Percentiles rank a stretch among this genome's conserved stretches.
These are phyloP conservation scores for Purpureocillium lavendulum DNA, from an alignment of 2,329 filamentous ascomycete species.

Conservation along the genomic window DNA sequence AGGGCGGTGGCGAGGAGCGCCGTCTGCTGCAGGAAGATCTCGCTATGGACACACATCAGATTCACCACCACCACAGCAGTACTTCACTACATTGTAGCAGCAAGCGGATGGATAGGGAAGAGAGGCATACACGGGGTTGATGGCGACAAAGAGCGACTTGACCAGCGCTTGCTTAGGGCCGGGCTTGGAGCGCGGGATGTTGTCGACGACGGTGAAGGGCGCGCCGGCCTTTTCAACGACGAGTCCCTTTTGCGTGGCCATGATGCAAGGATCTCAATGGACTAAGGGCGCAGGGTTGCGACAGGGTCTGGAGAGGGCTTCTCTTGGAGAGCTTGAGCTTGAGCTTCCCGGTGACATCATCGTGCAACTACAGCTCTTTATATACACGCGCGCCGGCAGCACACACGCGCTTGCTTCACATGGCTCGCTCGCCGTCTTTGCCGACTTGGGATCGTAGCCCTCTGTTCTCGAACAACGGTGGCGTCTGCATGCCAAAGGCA, in stretches of 20 bases:
- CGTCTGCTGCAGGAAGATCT: conserved; percentile 22
- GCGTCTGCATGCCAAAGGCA: background rate
- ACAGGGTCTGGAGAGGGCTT: no score
- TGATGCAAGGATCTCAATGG: conserved; percentile 1
- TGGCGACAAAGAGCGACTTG: conserved; percentile 23
- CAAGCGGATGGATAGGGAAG: no score
- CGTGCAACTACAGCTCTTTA: background rate
- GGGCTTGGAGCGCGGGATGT: conserved; percentile 16
- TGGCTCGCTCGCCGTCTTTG: no score
- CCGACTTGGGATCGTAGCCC: no score
- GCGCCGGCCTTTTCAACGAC: conserved; percentile 9
- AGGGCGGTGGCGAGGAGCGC: conserved; percentile 22
- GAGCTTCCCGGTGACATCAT: background rate
- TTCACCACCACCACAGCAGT: no score
- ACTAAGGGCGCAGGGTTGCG: no score
- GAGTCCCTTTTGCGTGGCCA: conserved; percentile 13
- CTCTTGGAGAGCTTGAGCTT: no score
- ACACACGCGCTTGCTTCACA: no score
- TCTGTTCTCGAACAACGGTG: background rate
- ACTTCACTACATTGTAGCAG: no score
- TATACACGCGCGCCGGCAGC: no score
- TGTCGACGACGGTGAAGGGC: conserved; percentile 13
- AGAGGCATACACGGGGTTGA: conserved; percentile 25
- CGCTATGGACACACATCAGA: conserved; percentile 10
- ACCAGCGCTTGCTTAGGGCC: conserved; percentile 24